Evolutionary conservation across 192 early-diverging fungal species (phyloP).

Genomic region (Rhizophagus sp.): DNA sequence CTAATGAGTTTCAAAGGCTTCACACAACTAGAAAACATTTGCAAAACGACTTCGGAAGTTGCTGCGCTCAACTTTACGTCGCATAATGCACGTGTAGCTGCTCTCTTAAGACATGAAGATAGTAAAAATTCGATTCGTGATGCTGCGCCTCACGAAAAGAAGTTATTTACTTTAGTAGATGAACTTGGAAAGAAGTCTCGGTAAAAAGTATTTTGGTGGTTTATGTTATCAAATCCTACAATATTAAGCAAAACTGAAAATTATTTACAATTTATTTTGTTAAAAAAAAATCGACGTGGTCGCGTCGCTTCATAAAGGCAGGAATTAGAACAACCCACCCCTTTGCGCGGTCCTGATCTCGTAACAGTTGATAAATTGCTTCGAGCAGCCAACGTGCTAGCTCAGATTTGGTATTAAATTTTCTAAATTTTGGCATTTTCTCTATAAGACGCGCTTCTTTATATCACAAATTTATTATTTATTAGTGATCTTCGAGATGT

Average conservation of each 20-base stretch:
- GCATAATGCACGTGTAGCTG: not conserved
- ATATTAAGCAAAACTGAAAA: no score
- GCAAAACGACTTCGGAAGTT: conserved; percentile 7
- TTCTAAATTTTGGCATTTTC: not conserved
- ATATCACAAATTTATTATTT: not conserved
- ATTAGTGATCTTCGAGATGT: conserved; percentile 18
- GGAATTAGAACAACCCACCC: conserved; percentile 27
- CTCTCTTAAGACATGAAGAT: not conserved
- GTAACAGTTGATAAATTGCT: conserved; percentile 28
- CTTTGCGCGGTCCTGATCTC: conserved; percentile 17
- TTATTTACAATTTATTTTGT: no score
- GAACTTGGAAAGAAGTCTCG: conserved; percentile 9
- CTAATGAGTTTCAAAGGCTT: conserved; percentile 18
- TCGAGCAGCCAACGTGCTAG: conserved; percentile 28
- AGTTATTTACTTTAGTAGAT: conserved; percentile 24
- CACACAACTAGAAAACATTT: conserved; percentile 13
- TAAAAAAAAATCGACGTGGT: no score
- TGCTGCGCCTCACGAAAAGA: conserved; percentile 22
- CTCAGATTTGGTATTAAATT: conserved; percentile 22
- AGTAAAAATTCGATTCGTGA: conserved; percentile 7
- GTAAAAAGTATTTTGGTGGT: not conserved
- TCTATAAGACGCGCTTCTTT: not conserved
- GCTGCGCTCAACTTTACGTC: conserved; percentile 25
- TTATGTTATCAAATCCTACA: no score
- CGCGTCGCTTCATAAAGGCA: not conserved